phyloP scores from a whole-genome alignment of 805 yeast species.

The Metschnikowia chrysomelidarum region DNA sequence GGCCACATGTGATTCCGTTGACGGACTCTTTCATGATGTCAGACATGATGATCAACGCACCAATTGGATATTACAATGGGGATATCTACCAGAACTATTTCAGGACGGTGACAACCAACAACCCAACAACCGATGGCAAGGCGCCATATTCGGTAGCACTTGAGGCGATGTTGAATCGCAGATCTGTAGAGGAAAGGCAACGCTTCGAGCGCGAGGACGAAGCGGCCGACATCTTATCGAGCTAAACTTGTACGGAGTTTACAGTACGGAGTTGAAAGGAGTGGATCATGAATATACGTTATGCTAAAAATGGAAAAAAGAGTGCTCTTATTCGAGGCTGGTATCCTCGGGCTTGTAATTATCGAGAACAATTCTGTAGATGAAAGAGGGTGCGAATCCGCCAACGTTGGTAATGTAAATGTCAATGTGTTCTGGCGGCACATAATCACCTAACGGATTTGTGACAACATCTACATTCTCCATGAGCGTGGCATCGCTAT shows the following conservation, averaged over 20 bases:
- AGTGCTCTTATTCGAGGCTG: conserved; percentile 24
- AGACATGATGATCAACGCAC: conserved; percentile 78
- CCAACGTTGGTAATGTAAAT: conserved; percentile 94
- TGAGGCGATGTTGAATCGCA: conserved; percentile 42
- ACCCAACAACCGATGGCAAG: conserved; percentile 52
- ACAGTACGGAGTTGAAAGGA: not conserved
- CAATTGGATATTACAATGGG: conserved; percentile 79
- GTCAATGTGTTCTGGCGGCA: conserved; percentile 91
- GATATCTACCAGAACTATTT: conserved; percentile 81
- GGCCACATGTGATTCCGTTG: conserved; percentile 71
- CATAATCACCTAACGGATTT: conserved; percentile 87
- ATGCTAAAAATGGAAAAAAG: not conserved
- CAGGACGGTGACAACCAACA: conserved; percentile 45
- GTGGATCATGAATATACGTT: not conserved
- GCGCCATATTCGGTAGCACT: conserved; percentile 56
- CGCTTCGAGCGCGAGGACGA: conserved; percentile 37
- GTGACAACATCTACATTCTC: conserved; percentile 72
- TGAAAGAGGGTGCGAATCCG: conserved; percentile 94
- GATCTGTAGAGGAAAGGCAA: conserved; percentile 34
- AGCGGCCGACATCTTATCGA: conserved; percentile 29
- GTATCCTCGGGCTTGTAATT: conserved; percentile 87
- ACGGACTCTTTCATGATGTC: conserved; percentile 83
- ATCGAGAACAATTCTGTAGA: conserved; percentile 92
- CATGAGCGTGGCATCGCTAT: conserved; percentile 64
- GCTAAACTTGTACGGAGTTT: not conserved